Percentiles rank a stretch among this genome's conserved stretches.
Evolutionary conservation across 768 basidiomycete genomes (phyloP).

Genomic region (Termitomyces heimii): DNA sequence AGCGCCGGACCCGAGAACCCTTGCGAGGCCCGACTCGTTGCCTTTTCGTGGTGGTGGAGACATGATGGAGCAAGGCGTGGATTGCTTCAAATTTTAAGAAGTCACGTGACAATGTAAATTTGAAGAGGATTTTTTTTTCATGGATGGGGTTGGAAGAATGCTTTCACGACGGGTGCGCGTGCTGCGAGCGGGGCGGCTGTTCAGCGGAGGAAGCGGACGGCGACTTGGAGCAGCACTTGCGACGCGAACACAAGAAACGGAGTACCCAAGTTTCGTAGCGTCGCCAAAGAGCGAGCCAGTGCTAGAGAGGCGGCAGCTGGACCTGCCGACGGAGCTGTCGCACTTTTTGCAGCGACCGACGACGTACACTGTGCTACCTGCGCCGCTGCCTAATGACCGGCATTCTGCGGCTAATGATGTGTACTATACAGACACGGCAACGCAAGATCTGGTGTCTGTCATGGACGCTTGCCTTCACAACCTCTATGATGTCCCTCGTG

Average conservation of each 20-base stretch:
- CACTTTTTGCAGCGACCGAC: constrained; percentile 42
- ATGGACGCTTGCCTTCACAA: constrained; percentile 82
- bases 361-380: constrained; percentile 55
- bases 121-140: no score
- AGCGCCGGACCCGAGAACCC: constrained; percentile 86
- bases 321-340: constrained; percentile 32
- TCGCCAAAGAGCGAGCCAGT: constrained; percentile 7
- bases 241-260: no score
- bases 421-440: constrained; percentile 59
- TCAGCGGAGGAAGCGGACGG: no score
- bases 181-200: no score
- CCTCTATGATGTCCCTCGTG: constrained; percentile 70
- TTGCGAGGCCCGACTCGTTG: constrained; percentile 86
- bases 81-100: no score
- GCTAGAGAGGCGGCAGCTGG: not conserved
- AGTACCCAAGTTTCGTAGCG: constrained; percentile 31
- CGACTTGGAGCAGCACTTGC: no score
- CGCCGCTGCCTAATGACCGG: constrained; percentile 53
- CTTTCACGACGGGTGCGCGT: no score
- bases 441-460: constrained; percentile 67
- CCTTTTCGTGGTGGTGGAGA: constrained; percentile 47
- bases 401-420: constrained; percentile 34
- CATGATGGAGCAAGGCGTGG: constrained; percentile 19
- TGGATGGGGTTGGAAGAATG: no score
- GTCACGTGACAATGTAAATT: no score